Conservation (phyloP, 2,329 filamentous ascomycete species). For the Rutstroemia sp. region DNA sequence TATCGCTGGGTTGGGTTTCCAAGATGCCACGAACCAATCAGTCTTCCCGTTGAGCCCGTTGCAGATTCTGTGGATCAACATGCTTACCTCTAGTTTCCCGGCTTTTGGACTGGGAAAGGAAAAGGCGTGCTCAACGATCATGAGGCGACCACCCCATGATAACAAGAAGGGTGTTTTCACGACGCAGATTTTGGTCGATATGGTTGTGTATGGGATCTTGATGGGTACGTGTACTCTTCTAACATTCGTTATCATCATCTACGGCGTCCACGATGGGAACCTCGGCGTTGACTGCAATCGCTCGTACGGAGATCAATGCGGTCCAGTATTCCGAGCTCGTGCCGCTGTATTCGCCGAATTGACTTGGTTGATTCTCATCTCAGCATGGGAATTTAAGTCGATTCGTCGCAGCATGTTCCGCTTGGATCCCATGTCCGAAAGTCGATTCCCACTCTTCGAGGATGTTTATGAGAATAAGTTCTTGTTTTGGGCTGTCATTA, state of each 20-base stretch:
- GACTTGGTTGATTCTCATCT: constrained; percentile 69
- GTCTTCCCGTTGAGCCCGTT: constrained; percentile 53
- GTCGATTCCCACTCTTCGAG: constrained; percentile 54
- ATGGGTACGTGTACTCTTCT: constrained; percentile 64
- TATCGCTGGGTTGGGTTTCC: constrained; percentile 51
- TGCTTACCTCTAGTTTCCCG: constrained; percentile 60
- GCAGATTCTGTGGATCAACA: constrained; percentile 57
- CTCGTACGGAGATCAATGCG: constrained; percentile 44
- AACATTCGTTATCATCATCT: constrained; percentile 58
- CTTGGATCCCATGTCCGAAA: constrained; percentile 56
- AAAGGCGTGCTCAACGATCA: constrained; percentile 65
- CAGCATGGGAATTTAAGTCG: constrained; percentile 73
- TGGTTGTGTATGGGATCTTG: constrained; percentile 70
- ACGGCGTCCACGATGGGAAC: constrained; percentile 46
- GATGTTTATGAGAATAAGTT: constrained; percentile 69
- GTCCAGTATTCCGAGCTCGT: constrained; percentile 61
- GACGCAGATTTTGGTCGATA: constrained; percentile 70
- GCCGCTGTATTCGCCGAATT: constrained; percentile 67
- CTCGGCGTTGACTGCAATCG: constrained; percentile 57
- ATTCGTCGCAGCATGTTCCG: constrained; percentile 67
- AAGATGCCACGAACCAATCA: constrained; percentile 42
- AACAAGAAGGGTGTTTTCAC: constrained; percentile 65
- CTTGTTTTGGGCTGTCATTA: constrained; percentile 56
- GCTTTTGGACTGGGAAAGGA: constrained; percentile 85
- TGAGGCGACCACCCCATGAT: constrained; percentile 72